phyloP scores from a whole-genome alignment of 75 land plant species.

The Cunninghamia lanceolata region DNA sequence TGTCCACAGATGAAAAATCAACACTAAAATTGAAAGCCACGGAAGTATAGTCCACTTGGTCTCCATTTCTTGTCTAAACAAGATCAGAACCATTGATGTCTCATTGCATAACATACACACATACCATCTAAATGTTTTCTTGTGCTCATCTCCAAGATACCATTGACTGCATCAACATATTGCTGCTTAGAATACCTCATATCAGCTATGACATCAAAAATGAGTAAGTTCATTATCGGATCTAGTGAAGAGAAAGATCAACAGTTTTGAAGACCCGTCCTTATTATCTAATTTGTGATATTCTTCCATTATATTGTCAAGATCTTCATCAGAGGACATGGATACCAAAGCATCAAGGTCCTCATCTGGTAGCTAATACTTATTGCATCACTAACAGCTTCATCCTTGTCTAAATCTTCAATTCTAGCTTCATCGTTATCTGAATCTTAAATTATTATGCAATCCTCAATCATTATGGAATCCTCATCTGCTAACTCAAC shows the following conservation, averaged over 20 bases:
- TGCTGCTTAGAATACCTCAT: no score
- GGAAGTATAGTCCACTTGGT: no score
- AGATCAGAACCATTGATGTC: no score
- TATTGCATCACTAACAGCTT: constrained; percentile 49
- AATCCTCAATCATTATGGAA: no score
- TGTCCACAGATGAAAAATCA: no score
- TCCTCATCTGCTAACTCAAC: constrained; percentile 12
- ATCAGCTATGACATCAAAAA: constrained; percentile 28
- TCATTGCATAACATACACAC: no score
- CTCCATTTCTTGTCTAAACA: no score
- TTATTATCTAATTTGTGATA: constrained; percentile 50
- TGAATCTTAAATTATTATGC: constrained; percentile 20
- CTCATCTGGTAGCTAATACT: constrained; percentile 94
- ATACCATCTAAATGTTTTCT: constrained; percentile 31
- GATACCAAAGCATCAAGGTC: constrained; percentile 95
- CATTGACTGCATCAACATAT: constrained; percentile 89
- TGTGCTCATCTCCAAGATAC: constrained; percentile 38
- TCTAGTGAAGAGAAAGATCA: constrained; percentile 64
- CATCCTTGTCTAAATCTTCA: constrained; percentile 20
- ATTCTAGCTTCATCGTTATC: constrained; percentile 46
- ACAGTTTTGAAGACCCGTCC: constrained; percentile 56
- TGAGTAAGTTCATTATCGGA: constrained; percentile 46
- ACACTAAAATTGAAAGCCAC: no score
- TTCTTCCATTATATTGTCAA: constrained; percentile 90
- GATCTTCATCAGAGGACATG: constrained; percentile 88